Evolutionary conservation across 169 alveolate species (phyloP).

Genomic region (Neospora caninum): DNA sequence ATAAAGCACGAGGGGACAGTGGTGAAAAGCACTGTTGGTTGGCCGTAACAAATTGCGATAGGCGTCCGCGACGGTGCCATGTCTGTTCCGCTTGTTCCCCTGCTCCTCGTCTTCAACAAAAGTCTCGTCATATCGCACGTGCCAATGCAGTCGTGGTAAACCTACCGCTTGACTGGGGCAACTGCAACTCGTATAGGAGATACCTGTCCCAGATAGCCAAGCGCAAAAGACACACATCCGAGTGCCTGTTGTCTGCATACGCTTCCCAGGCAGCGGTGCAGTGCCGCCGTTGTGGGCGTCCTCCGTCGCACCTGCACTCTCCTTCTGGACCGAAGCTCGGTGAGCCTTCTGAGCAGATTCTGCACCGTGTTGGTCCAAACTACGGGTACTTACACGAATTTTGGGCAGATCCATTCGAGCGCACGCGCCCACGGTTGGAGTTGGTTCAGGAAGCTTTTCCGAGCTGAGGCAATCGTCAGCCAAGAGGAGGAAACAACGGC

Average conservation of each 20-base stretch:
- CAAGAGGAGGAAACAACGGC: too few relatives aligned
- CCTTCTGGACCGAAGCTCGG: too few relatives aligned
- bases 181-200: conserved; percentile 6
- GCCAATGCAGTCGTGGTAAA: not conserved
- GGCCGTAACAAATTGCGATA: too few relatives aligned
- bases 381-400: not conserved
- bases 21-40: too few relatives aligned
- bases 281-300: too few relatives aligned
- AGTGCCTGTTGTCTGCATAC: not conserved
- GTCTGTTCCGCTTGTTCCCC: too few relatives aligned
- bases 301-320: too few relatives aligned
- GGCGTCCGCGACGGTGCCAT: too few relatives aligned
- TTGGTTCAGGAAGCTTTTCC: not conserved
- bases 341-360: not conserved
- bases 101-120: too few relatives aligned
- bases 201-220: not conserved
- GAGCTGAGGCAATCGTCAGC: not conserved
- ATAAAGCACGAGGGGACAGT: too few relatives aligned
- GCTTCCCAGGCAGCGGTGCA: too few relatives aligned
- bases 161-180: not conserved
- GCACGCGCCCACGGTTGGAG: not conserved
- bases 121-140: too few relatives aligned
- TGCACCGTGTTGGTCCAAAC: not conserved
- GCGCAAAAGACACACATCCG: not conserved
- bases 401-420: conserved; percentile 14